These are phyloP conservation scores for Melanomma pulvis-pyrius DNA, from an alignment of 495 filamentous ascomycete species.

Conservation along the genomic window DNA sequence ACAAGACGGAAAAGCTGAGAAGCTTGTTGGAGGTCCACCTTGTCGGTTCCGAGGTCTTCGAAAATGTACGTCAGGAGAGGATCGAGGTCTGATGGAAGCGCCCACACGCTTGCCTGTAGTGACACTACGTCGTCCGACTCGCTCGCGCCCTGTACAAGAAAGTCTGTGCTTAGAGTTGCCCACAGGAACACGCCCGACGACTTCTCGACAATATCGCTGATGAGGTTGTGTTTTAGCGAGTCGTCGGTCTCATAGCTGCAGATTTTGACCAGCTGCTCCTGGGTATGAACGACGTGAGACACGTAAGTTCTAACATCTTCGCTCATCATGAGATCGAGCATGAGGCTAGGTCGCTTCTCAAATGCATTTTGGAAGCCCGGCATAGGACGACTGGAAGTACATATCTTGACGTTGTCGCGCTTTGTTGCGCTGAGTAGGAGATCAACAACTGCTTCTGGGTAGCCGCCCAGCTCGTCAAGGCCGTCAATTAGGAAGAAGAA, in stretches of 20 bases:
- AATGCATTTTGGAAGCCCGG: conserved; percentile 16
- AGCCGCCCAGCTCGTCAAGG: conserved; percentile 12
- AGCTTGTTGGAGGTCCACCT: conserved; percentile 10
- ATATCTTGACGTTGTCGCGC: conserved; percentile 21
- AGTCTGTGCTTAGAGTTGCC: conserved; percentile 6
- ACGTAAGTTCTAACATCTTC: conserved; percentile 9
- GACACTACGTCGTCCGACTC: conserved; percentile 8
- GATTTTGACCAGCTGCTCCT: neutral
- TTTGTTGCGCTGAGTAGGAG: neutral
- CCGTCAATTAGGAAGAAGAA: conserved; percentile 30
- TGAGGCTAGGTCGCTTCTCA: conserved; percentile 1
- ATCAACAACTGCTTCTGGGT: conserved; percentile 9
- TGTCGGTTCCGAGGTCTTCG: neutral
- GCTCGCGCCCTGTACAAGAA: neutral
- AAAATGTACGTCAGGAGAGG: conserved; percentile 9
- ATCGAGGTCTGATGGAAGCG: conserved; percentile 11
- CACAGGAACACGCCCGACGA: conserved; percentile 20
- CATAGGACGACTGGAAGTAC: conserved; percentile 17
- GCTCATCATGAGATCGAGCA: neutral
- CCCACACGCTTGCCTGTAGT: neutral
- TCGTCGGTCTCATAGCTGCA: conserved; percentile 14
- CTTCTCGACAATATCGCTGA: conserved; percentile 15
- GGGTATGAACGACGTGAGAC: neutral
- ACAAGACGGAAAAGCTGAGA: conserved; percentile 5
- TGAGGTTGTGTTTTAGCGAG: neutral